Conservation (phyloP, 106 monocot genomes). For the Dactylorhiza incarnata region DNA sequence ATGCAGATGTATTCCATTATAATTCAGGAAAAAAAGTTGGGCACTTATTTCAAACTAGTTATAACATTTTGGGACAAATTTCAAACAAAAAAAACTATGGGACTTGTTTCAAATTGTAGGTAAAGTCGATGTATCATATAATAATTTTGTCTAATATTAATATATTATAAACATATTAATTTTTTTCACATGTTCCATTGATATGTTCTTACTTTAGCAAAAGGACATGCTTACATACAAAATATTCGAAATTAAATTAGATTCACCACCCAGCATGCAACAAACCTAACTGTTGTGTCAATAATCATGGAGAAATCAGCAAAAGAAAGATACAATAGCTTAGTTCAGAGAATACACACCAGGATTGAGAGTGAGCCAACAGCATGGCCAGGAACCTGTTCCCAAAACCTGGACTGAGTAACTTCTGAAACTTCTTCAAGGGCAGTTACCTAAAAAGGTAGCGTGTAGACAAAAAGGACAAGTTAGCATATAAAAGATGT, state of each 20-base stretch:
- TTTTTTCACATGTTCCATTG: neutral
- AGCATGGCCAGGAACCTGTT: conserved; percentile 79
- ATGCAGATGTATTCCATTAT: no score
- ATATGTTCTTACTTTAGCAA: neutral
- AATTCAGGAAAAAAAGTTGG: no score
- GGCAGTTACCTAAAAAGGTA: conserved; percentile 41
- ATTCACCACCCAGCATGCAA: neutral
- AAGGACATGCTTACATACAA: neutral
- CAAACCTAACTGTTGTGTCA: neutral
- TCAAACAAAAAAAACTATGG: no score
- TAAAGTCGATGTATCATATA: no score
- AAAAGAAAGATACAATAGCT: neutral
- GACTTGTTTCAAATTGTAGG: no score
- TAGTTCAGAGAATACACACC: conserved; percentile 27
- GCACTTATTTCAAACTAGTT: no score
- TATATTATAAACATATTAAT: neutral
- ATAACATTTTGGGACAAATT: no score
- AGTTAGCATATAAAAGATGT: conserved; percentile 1
- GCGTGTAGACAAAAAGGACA: neutral
- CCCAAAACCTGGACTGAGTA: conserved; percentile 86
- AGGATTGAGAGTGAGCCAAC: conserved; percentile 79
- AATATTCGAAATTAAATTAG: neutral
- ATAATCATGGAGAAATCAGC: neutral
- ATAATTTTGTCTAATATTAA: no score
- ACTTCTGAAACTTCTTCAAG: conserved; percentile 85